Conservation (phyloP, 164 flowering plant genomes). For the Chimonanthus praecox region DNA sequence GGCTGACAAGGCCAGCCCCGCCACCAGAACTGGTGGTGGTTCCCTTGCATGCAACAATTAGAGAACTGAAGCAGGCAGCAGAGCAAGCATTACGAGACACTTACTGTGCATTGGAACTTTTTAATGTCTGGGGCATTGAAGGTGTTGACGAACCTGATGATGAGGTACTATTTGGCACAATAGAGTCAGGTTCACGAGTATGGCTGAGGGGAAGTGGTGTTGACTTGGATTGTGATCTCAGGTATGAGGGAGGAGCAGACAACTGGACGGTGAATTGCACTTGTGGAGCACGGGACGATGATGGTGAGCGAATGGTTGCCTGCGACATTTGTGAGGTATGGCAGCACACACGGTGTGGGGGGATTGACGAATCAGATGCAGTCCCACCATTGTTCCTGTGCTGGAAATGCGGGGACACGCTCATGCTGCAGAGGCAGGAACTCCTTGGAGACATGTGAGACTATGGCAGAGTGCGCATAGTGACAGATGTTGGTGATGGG, state of each 20-base stretch:
- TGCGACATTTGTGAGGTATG: conserved; percentile 60
- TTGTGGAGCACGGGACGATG: conserved; percentile 30
- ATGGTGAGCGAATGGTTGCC: conserved; percentile 50
- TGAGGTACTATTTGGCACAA: conserved; percentile 45
- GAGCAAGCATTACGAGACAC: conserved; percentile 67
- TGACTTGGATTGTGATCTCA: conserved; percentile 26
- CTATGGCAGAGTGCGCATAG: too few species aligned
- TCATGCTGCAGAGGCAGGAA: background rate
- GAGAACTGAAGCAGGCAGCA: conserved; percentile 51
- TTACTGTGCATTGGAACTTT: conserved; percentile 42
- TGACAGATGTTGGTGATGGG: too few species aligned
- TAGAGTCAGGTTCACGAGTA: conserved; percentile 51
- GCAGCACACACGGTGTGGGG: conserved; percentile 60
- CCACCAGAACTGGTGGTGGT: conserved; percentile 53
- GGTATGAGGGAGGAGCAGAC: conserved; percentile 42
- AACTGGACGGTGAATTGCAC: conserved; percentile 21
- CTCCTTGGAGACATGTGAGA: too few species aligned
- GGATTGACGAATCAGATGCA: conserved; percentile 26
- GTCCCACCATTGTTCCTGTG: conserved; percentile 41
- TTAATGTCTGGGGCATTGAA: conserved; percentile 41
- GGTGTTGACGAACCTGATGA: conserved; percentile 24
- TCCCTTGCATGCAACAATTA: conserved; percentile 54
- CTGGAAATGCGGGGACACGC: conserved; percentile 20
- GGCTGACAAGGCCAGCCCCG: conserved; percentile 10
- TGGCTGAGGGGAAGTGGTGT: conserved; percentile 52